Evolutionary conservation across 345 rosid genomes (phyloP), one percentile per base, ranked within the genome.

Genomic region (Capsella bursapastoris): DNA sequence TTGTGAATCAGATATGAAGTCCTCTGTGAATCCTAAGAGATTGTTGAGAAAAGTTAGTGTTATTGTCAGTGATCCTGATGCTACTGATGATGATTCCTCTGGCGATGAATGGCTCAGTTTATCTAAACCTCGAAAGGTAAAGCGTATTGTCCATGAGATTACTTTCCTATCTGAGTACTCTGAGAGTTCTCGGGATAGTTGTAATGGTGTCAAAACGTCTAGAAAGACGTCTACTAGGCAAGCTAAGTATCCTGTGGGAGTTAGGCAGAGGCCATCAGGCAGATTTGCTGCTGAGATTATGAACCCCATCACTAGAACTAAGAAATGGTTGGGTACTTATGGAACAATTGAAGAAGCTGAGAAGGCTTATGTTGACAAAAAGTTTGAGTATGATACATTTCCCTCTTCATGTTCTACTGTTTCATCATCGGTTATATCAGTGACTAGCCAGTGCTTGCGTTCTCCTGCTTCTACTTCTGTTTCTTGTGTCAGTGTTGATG

Each of bases 271-370:
- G 52, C 86, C 84, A 66, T 95, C 98, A 90, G 99, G 99, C 0
- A 95, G 82, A 68, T 92, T 91, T 93, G 91, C 94, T n/a, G 98
- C 99, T 40, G 97, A 90, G 79, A 89, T 92, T 52, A 65, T 82
- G 4, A 83, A 92, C 69, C 99, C 99, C 3, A 13, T 84, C 16
- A 82, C 82, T 44, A 85, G 70, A 47, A 76, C 75, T 45, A 86
- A 90, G 69, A 73, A 71, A 40, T 95, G 99, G 98, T 79, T 95
- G 79, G 98, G 98, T 50, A 92, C 98, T 41, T 95, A 60, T 63
- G 57, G 69, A 11, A 89, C 92, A 27, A 79, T 69, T 1, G 92
- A 92, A 81, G 97, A 89, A 44, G 99, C 99, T 7, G 84, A 86
- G n/a, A 78, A 82, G 64, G 98, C 97, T 51, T 86, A 89, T 52